phyloP scores from a whole-genome alignment of 352 stramenopile species.

The Globisporangium yorkense region DNA sequence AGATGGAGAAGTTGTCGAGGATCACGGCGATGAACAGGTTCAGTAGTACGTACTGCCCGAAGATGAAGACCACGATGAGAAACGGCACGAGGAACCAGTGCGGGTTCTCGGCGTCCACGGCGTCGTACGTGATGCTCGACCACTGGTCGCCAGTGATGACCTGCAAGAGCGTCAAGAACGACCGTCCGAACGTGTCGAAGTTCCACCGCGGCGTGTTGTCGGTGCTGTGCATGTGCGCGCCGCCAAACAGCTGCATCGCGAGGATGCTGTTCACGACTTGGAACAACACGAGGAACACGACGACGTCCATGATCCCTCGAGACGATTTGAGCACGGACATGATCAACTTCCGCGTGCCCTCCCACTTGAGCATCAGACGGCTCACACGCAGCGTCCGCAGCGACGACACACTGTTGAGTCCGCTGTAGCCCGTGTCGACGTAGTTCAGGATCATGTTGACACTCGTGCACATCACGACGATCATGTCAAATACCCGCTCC shows the following conservation, averaged over 20 bases:
- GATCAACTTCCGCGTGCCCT: slow-evolving; percentile 72
- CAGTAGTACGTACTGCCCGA: slow-evolving; percentile 72
- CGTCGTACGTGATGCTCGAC: slow-evolving; percentile 72
- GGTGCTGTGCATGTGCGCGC: slow-evolving; percentile 32
- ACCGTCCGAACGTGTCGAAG: slow-evolving; percentile 65
- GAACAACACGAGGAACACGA: slow-evolving; percentile 70
- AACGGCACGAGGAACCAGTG: slow-evolving; percentile 72
- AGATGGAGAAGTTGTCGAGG: slow-evolving; percentile 79
- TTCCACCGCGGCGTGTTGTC: slow-evolving; percentile 64
- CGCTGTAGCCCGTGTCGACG: slow-evolving; percentile 37
- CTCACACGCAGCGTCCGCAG: slow-evolving; percentile 65
- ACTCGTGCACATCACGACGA: slow-evolving; percentile 64
- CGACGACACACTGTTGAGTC: slow-evolving; percentile 60
- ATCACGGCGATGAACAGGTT: slow-evolving; percentile 85
- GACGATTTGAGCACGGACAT: slow-evolving; percentile 74
- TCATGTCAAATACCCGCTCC: slow-evolving; percentile 64
- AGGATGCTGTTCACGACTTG: slow-evolving; percentile 73
- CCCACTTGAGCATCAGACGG: slow-evolving; percentile 77
- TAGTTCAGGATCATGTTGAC: slow-evolving; percentile 73
- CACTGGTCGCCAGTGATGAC: slow-evolving; percentile 77
- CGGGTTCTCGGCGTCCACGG: slow-evolving; percentile 55
- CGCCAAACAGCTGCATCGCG: slow-evolving; percentile 75
- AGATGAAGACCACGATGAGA: slow-evolving; percentile 68
- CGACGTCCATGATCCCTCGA: slow-evolving; percentile 69
- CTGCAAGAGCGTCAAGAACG: slow-evolving; percentile 71